Conservation (phyloP, 768 basidiomycete genomes). For the Pluteus cervinus region DNA sequence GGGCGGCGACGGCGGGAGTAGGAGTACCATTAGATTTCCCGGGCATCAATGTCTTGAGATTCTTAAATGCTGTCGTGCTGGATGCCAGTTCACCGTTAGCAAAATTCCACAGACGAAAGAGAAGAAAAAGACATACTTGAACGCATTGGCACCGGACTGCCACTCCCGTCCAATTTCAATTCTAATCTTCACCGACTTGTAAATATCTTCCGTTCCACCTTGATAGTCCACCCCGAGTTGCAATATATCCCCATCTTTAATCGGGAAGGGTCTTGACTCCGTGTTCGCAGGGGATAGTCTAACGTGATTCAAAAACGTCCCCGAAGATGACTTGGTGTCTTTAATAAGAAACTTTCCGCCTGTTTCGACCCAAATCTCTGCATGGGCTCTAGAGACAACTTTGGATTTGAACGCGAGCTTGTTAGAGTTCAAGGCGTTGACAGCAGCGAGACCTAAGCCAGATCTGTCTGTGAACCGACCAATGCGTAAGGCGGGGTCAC, state of each 20-base stretch:
- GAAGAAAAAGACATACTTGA: conserved; percentile 58
- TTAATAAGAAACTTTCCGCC: conserved; percentile 76
- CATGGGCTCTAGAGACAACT: conserved; percentile 91
- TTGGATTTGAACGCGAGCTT: conserved; percentile 95
- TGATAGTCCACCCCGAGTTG: conserved; percentile 98
- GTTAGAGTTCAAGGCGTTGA: conserved; percentile 64
- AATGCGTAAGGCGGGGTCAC: conserved; percentile 71
- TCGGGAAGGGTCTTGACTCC: conserved; percentile 68
- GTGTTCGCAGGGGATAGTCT: conserved; percentile 78
- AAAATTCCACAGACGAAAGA: conserved; percentile 7
- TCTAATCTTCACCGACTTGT: conserved; percentile 94
- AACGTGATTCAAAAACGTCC: conserved; percentile 95
- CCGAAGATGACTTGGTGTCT: conserved; percentile 85
- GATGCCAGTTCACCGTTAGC: not conserved
- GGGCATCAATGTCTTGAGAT: conserved; percentile 66
- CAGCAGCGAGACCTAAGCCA: conserved; percentile 56
- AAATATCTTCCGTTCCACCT: conserved; percentile 94
- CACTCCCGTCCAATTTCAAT: conserved; percentile 87
- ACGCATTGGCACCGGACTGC: conserved; percentile 84
- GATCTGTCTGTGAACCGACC: conserved; percentile 92
- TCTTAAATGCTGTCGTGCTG: conserved; percentile 68
- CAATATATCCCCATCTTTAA: conserved; percentile 91
- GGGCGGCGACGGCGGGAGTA: conserved; percentile 6
- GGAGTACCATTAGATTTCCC: conserved; percentile 16
- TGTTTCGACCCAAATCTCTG: conserved; percentile 83